Percentiles rank a stretch among this genome's conserved stretches.
phyloP scores from a whole-genome alignment of 768 basidiomycete species.

The Phylloporus rhodoxanthus region DNA sequence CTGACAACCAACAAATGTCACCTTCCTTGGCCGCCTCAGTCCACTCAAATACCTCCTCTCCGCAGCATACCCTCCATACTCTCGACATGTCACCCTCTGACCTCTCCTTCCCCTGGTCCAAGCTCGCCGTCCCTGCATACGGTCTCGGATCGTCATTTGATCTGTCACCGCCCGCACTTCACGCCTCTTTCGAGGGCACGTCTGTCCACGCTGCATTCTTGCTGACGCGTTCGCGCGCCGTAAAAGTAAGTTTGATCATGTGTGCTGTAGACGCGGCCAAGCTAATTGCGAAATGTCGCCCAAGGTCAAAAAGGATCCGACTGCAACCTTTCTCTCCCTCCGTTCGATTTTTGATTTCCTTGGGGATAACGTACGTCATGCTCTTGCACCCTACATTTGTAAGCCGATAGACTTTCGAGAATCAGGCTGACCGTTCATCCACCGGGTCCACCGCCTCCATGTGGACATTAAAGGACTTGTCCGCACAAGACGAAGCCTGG shows the following conservation, averaged over 20 bases:
- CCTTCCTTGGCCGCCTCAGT: conserved; percentile 20
- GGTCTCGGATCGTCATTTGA: not conserved
- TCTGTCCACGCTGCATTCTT: conserved; percentile 37
- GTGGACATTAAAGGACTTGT: conserved; percentile 42
- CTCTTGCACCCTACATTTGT: not conserved
- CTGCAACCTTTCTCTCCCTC: conserved; percentile 20
- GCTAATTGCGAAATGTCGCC: conserved; percentile 6
- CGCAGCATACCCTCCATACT: conserved; percentile 3
- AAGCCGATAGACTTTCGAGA: conserved; percentile 10
- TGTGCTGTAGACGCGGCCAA: not conserved
- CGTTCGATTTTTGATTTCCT: conserved; percentile 24
- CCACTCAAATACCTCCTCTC: conserved; percentile 26
- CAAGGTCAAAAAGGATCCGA: conserved; percentile 24
- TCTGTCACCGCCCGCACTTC: not conserved
- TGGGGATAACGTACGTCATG: conserved; percentile 15
- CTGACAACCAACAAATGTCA: conserved; percentile 32
- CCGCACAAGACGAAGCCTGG: conserved; percentile 40
- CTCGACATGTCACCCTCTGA: conserved; percentile 15
- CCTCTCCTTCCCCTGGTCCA: conserved; percentile 1
- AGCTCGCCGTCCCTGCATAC: not conserved
- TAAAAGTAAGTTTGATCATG: conserved; percentile 37
- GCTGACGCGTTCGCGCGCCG: conserved; percentile 47
- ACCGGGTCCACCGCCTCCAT: conserved; percentile 32
- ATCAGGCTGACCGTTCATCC: conserved; percentile 7
- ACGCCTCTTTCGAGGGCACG: conserved; percentile 1